Conservation (phyloP, 2,329 filamentous ascomycete species). For the Penicillium sp. region DNA sequence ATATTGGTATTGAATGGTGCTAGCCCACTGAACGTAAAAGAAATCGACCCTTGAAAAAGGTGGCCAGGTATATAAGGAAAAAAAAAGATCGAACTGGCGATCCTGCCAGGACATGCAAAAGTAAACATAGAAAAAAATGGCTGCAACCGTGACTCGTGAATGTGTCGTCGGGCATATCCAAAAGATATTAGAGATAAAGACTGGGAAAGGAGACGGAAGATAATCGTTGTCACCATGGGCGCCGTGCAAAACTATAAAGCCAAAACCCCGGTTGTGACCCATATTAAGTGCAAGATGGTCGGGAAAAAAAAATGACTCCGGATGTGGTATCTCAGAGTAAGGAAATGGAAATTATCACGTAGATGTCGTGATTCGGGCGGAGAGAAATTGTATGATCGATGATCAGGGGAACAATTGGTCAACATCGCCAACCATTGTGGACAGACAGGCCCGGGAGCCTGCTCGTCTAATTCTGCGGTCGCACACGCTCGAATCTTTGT, state of each 20-base stretch:
- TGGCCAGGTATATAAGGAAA: slow-evolving; percentile 5
- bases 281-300: slow-evolving; percentile 7
- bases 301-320: neutral
- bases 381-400: neutral
- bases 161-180: slow-evolving; percentile 1
- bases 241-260: slow-evolving; percentile 10
- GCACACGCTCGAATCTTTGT: neutral
- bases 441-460: neutral
- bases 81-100: slow-evolving; percentile 5
- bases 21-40: neutral
- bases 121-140: neutral
- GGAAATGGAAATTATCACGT: slow-evolving; percentile 5
- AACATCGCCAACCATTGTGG: slow-evolving; percentile 2
- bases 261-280: neutral
- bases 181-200: slow-evolving; percentile 5
- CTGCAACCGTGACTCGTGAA: slow-evolving; percentile 13
- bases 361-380: slow-evolving; percentile 1
- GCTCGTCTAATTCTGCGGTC: neutral
- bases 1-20: slow-evolving; percentile 6
- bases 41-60: neutral
- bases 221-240: slow-evolving; percentile 8
- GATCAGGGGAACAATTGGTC: slow-evolving; percentile 3
- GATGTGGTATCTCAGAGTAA: slow-evolving; percentile 6
- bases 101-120: slow-evolving; percentile 11
- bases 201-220: slow-evolving; percentile 1